phyloP scores from a whole-genome alignment of 1,139 yeast genomes.

The Candida glucosophila region DNA sequence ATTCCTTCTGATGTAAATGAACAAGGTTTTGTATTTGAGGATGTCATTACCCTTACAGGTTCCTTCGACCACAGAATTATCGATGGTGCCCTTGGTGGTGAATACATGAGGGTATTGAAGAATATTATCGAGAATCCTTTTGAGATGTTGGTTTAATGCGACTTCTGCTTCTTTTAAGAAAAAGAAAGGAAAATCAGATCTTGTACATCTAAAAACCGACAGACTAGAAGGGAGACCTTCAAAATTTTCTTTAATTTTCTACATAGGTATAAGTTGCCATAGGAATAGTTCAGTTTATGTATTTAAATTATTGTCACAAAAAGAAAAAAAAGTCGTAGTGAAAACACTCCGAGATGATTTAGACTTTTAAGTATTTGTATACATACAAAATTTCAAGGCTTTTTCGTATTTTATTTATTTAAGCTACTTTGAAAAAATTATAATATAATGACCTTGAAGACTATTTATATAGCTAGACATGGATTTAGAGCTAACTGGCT shows the following conservation, averaged over 20 bases:
- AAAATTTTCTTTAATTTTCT: not conserved
- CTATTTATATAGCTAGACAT: slow-evolving; percentile 53
- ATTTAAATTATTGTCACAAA: too few species aligned
- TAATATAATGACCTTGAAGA: slow-evolving; percentile 39
- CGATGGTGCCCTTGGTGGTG: slow-evolving; percentile 98
- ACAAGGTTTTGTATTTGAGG: slow-evolving; percentile 87
- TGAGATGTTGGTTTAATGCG: slow-evolving; percentile 67
- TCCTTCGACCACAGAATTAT: slow-evolving; percentile 96
- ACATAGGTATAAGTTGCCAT: not conserved
- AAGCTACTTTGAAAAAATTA: too few species aligned
- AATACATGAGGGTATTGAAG: slow-evolving; percentile 90
- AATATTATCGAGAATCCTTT: slow-evolving; percentile 90
- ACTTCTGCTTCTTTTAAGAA: not conserved
- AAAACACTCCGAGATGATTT: too few species aligned
- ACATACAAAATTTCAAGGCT: too few species aligned
- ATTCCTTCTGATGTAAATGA: slow-evolving; percentile 88
- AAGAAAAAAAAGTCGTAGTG: too few species aligned
- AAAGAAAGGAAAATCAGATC: too few species aligned
- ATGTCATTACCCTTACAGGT: slow-evolving; percentile 85
- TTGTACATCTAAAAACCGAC: not conserved
- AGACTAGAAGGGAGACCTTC: not conserved
- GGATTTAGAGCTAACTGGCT: slow-evolving; percentile 81
- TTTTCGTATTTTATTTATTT: too few species aligned
- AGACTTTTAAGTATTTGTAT: too few species aligned
- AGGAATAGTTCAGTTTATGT: not conserved